Evolutionary conservation across 306 rosid genomes (phyloP), one percentile per base, ranked within the genome.

Genomic region (Citrullus mucosospermus): DNA sequence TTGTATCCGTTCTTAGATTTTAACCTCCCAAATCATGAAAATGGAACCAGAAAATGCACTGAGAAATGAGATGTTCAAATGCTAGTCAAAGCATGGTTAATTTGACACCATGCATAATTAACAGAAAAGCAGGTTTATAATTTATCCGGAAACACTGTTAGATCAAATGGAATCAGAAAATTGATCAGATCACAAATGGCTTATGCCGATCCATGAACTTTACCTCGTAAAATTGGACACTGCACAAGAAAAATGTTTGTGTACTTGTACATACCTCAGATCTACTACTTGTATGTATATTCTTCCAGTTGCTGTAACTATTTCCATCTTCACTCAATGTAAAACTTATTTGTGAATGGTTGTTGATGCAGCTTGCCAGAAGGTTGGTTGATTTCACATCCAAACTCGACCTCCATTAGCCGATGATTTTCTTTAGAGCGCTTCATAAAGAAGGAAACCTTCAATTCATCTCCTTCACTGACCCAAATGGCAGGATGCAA

Each of bases 381-480:
- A 25, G 60, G 36, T 79, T 88, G 90, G 85, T 55, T 85, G 81
- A 91, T 79, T 76, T 87, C 98, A 86, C 90, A 89, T 61, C 85
- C 86, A 77, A 96, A 89, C 73, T 96, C 99, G 85, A 87, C 92
- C 86, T 96, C 98, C 99, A 96, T 89, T 50, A 96, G 81, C 46
- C 99, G 91, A 85, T 96, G 98, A 86, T 96, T 96, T 86, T 88
- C 97, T 87, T 87, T 90, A 0, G 90, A 87, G 70, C 99, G 99
- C 78, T 67, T 86, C 97, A 96, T 96, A 36, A 88, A 85, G 89
- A 96, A 88, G 81, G 89, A 88, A 82, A 84, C 82, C 81, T 14
- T 86, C 75, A 96, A 80, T 34, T 87, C 78, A 81, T 92, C 97
- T 85, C 96, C 97, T 82, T 80, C 81, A 79, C 66, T 77, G 80